phyloP scores from a whole-genome alignment of 1,139 yeast genomes.

The Tardiomyces blankii region DNA sequence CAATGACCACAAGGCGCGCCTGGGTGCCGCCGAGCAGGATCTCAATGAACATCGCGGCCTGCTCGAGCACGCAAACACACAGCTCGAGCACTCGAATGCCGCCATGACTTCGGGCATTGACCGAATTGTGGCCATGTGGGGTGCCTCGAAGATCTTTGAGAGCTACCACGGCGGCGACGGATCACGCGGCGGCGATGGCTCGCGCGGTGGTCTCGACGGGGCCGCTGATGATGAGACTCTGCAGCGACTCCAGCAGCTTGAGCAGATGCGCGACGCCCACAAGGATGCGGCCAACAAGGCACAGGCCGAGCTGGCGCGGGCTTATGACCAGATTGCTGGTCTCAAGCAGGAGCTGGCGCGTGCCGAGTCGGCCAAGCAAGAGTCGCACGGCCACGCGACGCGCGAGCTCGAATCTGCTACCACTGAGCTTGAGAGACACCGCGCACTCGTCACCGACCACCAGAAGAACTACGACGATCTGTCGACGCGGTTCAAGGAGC shows the following conservation, averaged over 20 bases:
- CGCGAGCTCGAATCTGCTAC: constrained; percentile 5
- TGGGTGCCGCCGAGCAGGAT: not conserved
- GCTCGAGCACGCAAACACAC: not conserved
- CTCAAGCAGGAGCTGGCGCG: constrained; percentile 17
- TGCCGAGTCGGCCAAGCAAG: constrained; percentile 7
- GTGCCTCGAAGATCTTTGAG: not conserved
- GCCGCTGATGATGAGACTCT: constrained; percentile 1
- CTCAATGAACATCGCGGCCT: not conserved
- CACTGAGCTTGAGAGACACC: not conserved
- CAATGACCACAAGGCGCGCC: not conserved
- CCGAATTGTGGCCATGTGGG: not conserved
- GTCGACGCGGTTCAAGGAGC: constrained; percentile 4
- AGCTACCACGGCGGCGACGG: not conserved
- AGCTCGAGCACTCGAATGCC: not conserved
- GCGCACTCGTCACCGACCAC: not conserved
- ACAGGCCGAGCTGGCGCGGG: constrained; percentile 14
- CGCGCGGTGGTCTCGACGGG: not conserved
- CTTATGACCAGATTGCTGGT: constrained; percentile 15
- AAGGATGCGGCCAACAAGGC: constrained; percentile 24
- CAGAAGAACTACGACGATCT: constrained; percentile 2
- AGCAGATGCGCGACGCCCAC: constrained; percentile 20
- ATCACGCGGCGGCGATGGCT: not conserved
- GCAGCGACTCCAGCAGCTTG: constrained; percentile 4
- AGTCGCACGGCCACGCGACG: constrained; percentile 2
- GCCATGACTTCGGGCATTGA: not conserved